phyloP scores from a whole-genome alignment of 495 filamentous ascomycete genomes.

The Staphylotrichum tortipilum region DNA sequence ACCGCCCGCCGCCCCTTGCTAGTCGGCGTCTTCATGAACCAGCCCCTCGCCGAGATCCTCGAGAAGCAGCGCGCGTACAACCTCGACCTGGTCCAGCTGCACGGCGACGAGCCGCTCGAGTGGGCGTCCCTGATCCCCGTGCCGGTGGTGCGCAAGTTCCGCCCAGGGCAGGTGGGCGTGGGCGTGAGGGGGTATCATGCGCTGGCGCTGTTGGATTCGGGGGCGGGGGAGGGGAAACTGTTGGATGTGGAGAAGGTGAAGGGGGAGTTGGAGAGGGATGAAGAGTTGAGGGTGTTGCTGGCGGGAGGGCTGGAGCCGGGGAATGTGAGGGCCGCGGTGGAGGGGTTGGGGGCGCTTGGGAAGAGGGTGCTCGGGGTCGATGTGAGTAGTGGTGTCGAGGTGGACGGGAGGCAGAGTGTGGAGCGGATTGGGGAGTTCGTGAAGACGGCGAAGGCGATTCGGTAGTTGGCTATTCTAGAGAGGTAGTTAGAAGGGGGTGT shows the following conservation, averaged over 20 bases:
- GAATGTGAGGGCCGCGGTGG: constrained; percentile 61
- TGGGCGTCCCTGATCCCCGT: constrained; percentile 83
- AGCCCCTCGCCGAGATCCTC: constrained; percentile 72
- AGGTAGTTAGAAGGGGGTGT: too few relatives aligned
- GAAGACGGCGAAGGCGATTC: constrained; percentile 53
- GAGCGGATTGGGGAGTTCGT: constrained; percentile 80
- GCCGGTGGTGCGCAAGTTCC: constrained; percentile 79
- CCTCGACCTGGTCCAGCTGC: constrained; percentile 89
- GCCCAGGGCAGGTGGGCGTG: constrained; percentile 59
- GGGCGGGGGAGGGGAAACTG: constrained; percentile 67
- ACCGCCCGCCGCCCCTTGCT: constrained; percentile 59
- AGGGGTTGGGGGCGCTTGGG: constrained; percentile 44
- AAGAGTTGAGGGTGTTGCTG: constrained; percentile 55
- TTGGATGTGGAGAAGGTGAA: constrained; percentile 60
- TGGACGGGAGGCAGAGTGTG: constrained; percentile 68
- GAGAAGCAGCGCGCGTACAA: constrained; percentile 62
- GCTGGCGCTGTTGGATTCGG: constrained; percentile 77
- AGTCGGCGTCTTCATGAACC: constrained; percentile 91
- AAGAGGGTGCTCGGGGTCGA: constrained; percentile 72
- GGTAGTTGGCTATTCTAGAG: constrained; percentile 22
- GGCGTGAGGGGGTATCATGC: constrained; percentile 72
- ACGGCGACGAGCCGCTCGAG: constrained; percentile 84
- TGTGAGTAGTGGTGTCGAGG: constrained; percentile 89
- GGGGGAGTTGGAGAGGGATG: constrained; percentile 51
- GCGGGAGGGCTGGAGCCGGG: constrained; percentile 73